Evolutionary conservation across 805 yeast genomes (phyloP).

Genomic region (Candida pseudofarinosa): DNA sequence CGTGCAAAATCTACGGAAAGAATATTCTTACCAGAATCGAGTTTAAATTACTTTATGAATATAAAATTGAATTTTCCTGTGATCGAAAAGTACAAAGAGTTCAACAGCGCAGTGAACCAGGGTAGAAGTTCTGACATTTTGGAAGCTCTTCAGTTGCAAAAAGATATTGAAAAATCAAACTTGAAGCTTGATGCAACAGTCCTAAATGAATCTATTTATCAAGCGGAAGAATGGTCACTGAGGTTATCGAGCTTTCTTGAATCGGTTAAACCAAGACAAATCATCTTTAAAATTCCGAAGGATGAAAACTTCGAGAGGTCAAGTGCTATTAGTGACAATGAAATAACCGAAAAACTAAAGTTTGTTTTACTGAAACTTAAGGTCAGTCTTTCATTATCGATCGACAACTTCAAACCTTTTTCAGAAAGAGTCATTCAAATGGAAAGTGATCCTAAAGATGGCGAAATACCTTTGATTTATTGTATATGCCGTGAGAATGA

Average conservation of each 20-base stretch:
- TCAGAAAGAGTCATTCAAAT: slow-evolving; percentile 18
- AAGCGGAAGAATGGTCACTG: slow-evolving; percentile 22
- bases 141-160: slow-evolving; percentile 21
- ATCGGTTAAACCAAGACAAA: slow-evolving; percentile 7
- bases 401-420: slow-evolving; percentile 22
- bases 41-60: slow-evolving; percentile 24
- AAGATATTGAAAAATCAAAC: slow-evolving; percentile 17
- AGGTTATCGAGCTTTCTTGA: slow-evolving; percentile 12
- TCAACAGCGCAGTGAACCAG: slow-evolving; percentile 2
- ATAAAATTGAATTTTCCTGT: slow-evolving; percentile 19
- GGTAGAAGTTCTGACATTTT: slow-evolving; percentile 11
- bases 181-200: slow-evolving; percentile 13
- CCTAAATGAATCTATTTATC: slow-evolving; percentile 11
- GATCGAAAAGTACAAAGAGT: slow-evolving; percentile 12
- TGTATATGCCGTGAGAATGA: slow-evolving; percentile 65
- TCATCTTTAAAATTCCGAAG: slow-evolving; percentile 9
- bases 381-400: slow-evolving; percentile 22
- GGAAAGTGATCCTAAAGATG: slow-evolving; percentile 10
- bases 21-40: slow-evolving; percentile 23
- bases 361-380: slow-evolving; percentile 17
- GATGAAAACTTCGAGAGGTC: slow-evolving; percentile 12
- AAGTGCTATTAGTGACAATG: slow-evolving; percentile 12
- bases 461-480: slow-evolving; percentile 26
- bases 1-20: slow-evolving; percentile 19
- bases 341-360: slow-evolving; percentile 16